phyloP scores from a whole-genome alignment of 1,139 yeast genomes.

The Geotrichum klebahnii region DNA sequence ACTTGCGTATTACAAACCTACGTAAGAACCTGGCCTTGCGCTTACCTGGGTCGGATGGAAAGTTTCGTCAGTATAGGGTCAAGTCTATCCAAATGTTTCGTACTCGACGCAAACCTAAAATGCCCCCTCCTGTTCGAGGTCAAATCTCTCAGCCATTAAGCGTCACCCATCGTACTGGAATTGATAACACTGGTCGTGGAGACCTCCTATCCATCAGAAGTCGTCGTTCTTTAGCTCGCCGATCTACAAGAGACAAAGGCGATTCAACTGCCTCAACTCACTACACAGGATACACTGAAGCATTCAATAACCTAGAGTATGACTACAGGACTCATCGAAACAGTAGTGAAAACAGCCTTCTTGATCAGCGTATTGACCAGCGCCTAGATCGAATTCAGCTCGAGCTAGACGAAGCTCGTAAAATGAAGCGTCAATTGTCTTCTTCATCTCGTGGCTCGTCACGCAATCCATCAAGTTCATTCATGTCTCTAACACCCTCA shows the following conservation, averaged over 20 bases:
- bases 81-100: slow-evolving; percentile 9
- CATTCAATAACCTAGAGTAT: slow-evolving; percentile 3
- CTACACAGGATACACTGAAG: neutral
- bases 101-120: neutral
- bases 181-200: slow-evolving; percentile 9
- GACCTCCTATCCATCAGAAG: slow-evolving; percentile 10
- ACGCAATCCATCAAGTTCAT: neutral
- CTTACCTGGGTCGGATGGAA: neutral
- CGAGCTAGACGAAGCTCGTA: slow-evolving; percentile 16
- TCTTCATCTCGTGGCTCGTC: slow-evolving; percentile 4
- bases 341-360: neutral
- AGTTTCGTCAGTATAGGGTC: slow-evolving; percentile 9
- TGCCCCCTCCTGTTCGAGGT: slow-evolving; percentile 1
- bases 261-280: neutral
- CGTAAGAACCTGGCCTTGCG: neutral
- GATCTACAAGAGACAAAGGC: neutral
- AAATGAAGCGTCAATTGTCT: slow-evolving; percentile 11
- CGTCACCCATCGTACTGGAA: slow-evolving; percentile 13
- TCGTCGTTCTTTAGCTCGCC: too few species aligned
- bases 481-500: neutral
- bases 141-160: slow-evolving; percentile 17
- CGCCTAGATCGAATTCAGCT: slow-evolving; percentile 17
- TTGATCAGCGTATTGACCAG: slow-evolving; percentile 6
- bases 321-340: too few species aligned
- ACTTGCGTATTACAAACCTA: neutral